Base-by-base conservation (phyloP, 2,329 filamentous ascomycete genomes). In the Pyrenochaeta sp. region DNA sequence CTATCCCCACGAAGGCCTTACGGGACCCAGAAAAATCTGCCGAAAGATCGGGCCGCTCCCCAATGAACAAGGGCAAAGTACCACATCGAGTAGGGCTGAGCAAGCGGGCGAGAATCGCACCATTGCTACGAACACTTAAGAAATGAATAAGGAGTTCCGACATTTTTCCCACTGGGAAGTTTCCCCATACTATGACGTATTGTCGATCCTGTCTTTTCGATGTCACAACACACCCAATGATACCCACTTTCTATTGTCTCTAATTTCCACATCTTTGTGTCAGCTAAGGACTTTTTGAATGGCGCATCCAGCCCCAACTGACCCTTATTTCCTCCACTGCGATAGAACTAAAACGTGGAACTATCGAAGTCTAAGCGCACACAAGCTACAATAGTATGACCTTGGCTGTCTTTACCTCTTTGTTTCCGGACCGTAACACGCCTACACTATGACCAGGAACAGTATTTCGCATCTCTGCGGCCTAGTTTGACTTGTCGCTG, bases 81-180 rank as follows among this genome's bases (percentile, higher is more conserved):
- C 63, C 69, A 1, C 80, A 80, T 43, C 71, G 81, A 20, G 81
- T 83, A 36, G 81, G 81, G 2, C 66, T 83, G 32, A 83, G 80
- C 64, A 79, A 78, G 68, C 74, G 77, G 36, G 77, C 76, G 18
- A 75, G 78, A 48, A 82, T 83, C 46, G 74, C 80, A 36, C 79
- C 81, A 7, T 62, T 83, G 39, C 68, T 83, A 46, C 80, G 79
- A 54, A 70, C 71, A 2, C 70, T 82, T 41, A 78, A 73, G 67
- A 82, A 81, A 64, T 82, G 44, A 56, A 10, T 6, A 15, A 15
- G 42, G 30, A 15, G 10, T 23, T 32, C 11, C 9, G 12, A 7
- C 7, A 5, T 7, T 5, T 12, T 20, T 36, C 23, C 15, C 18
- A 4, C 9, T 15, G 10, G 21, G 12, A 29, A 27, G 18, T 7